phyloP scores from a whole-genome alignment of 2,329 filamentous ascomycete species.

The Neonectria magnoliae region DNA sequence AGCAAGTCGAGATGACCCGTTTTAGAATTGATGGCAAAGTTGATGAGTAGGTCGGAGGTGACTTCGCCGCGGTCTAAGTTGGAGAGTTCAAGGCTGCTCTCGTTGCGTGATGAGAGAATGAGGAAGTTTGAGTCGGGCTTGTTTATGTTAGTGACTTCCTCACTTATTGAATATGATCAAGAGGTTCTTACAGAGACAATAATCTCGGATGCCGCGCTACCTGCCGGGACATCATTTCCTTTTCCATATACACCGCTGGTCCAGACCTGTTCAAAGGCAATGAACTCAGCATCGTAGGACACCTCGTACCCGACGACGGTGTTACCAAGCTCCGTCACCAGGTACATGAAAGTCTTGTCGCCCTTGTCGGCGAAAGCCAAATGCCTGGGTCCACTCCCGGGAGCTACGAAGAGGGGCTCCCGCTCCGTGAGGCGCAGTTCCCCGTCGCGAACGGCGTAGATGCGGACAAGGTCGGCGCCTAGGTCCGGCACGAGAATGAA shows the following conservation, averaged over 20 bases:
- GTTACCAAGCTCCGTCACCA: slow-evolving; percentile 70
- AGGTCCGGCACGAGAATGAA: slow-evolving; percentile 74
- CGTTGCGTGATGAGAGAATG: slow-evolving; percentile 74
- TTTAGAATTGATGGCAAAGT: slow-evolving; percentile 63
- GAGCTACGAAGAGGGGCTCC: slow-evolving; percentile 52
- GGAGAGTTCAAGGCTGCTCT: slow-evolving; percentile 61
- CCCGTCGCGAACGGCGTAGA: slow-evolving; percentile 60
- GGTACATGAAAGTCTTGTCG: slow-evolving; percentile 64
- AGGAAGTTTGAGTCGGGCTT: slow-evolving; percentile 71
- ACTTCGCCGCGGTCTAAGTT: slow-evolving; percentile 55
- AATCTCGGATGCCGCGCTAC: slow-evolving; percentile 65
- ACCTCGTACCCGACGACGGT: slow-evolving; percentile 67
- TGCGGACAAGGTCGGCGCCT: slow-evolving; percentile 69
- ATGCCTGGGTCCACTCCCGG: slow-evolving; percentile 73
- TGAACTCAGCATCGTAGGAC: slow-evolving; percentile 55
- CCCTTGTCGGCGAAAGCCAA: slow-evolving; percentile 63
- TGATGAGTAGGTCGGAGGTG: slow-evolving; percentile 72
- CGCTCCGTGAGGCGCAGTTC: slow-evolving; percentile 54
- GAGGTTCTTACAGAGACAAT: slow-evolving; percentile 62
- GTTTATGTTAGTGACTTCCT: slow-evolving; percentile 1
- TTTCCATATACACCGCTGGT: slow-evolving; percentile 59
- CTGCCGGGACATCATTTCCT: slow-evolving; percentile 51
- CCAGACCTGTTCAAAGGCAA: slow-evolving; percentile 60
- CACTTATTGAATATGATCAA: neutral
- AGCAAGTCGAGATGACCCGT: slow-evolving; percentile 66